These are phyloP conservation scores for Albophoma yamanashiensis DNA, from an alignment of 2,329 filamentous ascomycete species.

Conservation along the genomic window DNA sequence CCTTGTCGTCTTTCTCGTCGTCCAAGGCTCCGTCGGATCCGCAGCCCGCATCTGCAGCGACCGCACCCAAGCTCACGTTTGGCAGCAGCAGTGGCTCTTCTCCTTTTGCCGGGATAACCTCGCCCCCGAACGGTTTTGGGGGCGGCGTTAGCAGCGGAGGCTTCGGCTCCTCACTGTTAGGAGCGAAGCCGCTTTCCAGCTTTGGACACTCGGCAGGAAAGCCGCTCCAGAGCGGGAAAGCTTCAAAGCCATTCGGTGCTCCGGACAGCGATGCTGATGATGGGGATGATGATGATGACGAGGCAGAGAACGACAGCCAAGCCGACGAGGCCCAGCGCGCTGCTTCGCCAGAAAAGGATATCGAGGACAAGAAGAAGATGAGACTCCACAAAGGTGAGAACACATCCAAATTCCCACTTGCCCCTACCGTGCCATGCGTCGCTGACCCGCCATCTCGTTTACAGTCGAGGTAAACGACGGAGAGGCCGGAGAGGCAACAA, in stretches of 20 bases:
- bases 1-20: constrained; percentile 19
- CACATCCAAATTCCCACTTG: not conserved
- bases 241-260: constrained; percentile 66
- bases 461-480: constrained; percentile 69
- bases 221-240: constrained; percentile 44
- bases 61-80: constrained; percentile 39
- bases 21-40: constrained; percentile 8
- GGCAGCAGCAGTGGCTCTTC: constrained; percentile 29
- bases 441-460: not conserved
- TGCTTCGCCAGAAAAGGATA: constrained; percentile 39
- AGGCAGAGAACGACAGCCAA: constrained; percentile 29
- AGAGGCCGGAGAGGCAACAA: constrained; percentile 70
- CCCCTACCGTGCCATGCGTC: not conserved
- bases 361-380: constrained; percentile 53
- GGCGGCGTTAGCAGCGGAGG: constrained; percentile 24
- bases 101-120: constrained; percentile 35
- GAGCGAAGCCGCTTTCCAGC: constrained; percentile 42
- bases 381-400: constrained; percentile 60
- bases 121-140: constrained; percentile 37
- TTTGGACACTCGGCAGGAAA: constrained; percentile 56
- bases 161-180: constrained; percentile 25
- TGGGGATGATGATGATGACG: constrained; percentile 23
- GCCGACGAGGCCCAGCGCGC: constrained; percentile 35
- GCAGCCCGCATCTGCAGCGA: constrained; percentile 11
- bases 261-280: constrained; percentile 55